These are phyloP conservation scores for Davidsoniella australis DNA, from an alignment of 2,329 filamentous ascomycete genomes.

Conservation along the genomic window DNA sequence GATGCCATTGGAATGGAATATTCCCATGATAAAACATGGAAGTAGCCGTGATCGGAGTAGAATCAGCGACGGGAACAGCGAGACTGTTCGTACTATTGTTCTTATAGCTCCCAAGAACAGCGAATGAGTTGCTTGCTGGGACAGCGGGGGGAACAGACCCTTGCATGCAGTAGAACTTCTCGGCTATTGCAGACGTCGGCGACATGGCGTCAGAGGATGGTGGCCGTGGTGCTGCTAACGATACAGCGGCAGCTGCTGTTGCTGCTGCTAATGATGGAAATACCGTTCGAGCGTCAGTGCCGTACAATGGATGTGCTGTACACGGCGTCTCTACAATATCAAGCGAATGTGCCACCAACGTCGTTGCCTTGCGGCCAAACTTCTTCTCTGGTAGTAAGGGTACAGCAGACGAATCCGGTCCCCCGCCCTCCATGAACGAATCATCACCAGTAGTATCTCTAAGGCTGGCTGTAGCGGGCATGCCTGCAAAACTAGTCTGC, in stretches of 20 bases:
- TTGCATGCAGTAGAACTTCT: slow-evolving; percentile 6
- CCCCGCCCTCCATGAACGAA: no score
- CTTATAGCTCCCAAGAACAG: neutral
- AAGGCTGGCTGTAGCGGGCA: neutral
- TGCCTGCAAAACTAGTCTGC: slow-evolving; percentile 1
- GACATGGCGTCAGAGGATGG: neutral
- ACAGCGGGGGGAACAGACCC: neutral
- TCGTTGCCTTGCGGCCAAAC: neutral
- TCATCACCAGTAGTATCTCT: neutral
- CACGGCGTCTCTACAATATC: slow-evolving; percentile 6
- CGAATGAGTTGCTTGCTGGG: neutral
- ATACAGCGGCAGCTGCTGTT: neutral
- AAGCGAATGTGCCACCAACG: neutral
- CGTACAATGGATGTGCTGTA: slow-evolving; percentile 1
- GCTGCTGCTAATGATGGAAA: neutral
- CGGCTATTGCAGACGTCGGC: slow-evolving; percentile 9
- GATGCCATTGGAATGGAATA: neutral
- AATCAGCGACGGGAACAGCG: neutral
- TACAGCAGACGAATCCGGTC: no score
- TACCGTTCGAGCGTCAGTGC: neutral
- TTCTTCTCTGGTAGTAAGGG: neutral
- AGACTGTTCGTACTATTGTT: no score
- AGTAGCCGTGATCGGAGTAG: neutral
- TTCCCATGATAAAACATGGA: neutral
- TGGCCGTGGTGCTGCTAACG: neutral